These are phyloP conservation scores for Penicillium paneum DNA, from an alignment of 2,329 filamentous ascomycete genomes.

Conservation along the genomic window DNA sequence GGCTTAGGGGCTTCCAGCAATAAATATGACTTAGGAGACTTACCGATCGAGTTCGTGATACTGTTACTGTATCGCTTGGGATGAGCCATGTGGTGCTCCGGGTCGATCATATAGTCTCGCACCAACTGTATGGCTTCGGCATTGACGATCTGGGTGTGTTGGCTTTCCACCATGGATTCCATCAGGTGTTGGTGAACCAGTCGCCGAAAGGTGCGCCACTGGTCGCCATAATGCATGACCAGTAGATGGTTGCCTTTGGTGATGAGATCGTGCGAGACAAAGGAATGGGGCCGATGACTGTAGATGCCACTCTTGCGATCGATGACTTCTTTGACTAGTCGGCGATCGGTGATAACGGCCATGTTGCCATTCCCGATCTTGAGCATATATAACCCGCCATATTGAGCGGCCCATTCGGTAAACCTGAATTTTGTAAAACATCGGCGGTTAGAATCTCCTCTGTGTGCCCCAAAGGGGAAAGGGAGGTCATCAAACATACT, in stretches of 20 bases:
- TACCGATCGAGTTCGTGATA: conserved; percentile 36
- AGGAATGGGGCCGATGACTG: conserved; percentile 43
- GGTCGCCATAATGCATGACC: conserved; percentile 18
- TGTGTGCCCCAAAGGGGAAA: background rate
- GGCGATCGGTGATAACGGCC: conserved; percentile 43
- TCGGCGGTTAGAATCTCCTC: background rate
- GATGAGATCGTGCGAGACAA: conserved; percentile 8
- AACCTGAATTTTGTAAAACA: background rate
- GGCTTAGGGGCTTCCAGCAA: accelerated
- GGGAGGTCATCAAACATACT: background rate
- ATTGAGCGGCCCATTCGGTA: background rate
- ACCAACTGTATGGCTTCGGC: conserved; percentile 52
- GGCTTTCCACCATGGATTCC: conserved; percentile 29
- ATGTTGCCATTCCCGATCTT: conserved; percentile 44
- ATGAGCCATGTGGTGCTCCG: conserved; percentile 47
- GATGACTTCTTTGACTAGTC: conserved; percentile 43
- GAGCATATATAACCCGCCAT: conserved; percentile 22
- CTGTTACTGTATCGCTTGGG: conserved; percentile 51
- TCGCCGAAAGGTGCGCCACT: conserved; percentile 48
- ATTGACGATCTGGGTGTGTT: conserved; percentile 36
- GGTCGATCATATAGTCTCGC: conserved; percentile 42
- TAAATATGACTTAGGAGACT: background rate
- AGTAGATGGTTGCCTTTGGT: background rate
- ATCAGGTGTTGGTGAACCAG: conserved; percentile 48
- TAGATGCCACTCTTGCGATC: conserved; percentile 48